Percentiles rank a stretch among this genome's conserved stretches.
These are phyloP conservation scores for Phtheirospermum japonicum DNA, from an alignment of 257 asterid genomes.

Conservation along the genomic window DNA sequence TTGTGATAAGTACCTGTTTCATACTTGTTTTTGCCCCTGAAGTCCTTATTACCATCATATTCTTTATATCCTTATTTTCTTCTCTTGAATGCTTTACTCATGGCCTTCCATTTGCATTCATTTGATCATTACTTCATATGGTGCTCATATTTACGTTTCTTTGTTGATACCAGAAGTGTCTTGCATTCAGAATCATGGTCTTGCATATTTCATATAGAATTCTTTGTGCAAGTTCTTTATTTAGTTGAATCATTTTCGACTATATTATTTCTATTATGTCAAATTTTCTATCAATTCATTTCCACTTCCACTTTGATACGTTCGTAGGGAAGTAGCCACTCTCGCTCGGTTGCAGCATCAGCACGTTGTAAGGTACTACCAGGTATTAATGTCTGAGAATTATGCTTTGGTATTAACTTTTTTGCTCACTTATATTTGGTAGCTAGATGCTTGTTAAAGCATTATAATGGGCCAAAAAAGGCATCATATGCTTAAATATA, in stretches of 20 bases:
- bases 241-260: neutral
- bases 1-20: neutral
- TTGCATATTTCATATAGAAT: constrained; percentile 9
- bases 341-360: constrained; percentile 96
- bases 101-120: neutral
- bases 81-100: constrained; percentile 12
- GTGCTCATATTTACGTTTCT: constrained; percentile 17
- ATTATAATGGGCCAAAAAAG: constrained; percentile 22
- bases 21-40: neutral
- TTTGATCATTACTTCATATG: constrained; percentile 14
- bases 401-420: constrained; percentile 8
- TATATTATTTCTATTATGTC: constrained; percentile 12
- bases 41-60: neutral
- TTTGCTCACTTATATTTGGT: constrained; percentile 13
- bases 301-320: constrained; percentile 26
- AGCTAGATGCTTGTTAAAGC: constrained; percentile 14
- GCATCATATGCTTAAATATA: constrained; percentile 15
- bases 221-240: constrained; percentile 11
- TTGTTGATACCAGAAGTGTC: neutral
- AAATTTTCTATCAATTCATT: constrained; percentile 12
- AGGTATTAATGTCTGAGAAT: constrained; percentile 47
- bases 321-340: constrained; percentile 88
- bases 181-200: constrained; percentile 8
- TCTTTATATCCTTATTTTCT: neutral
- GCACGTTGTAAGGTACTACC: constrained; percentile 96